Evolutionary conservation across 2,329 filamentous ascomycete species (phyloP), one percentile per base, ranked within the genome.

Genomic region (Clonostachys chloroleuca): DNA sequence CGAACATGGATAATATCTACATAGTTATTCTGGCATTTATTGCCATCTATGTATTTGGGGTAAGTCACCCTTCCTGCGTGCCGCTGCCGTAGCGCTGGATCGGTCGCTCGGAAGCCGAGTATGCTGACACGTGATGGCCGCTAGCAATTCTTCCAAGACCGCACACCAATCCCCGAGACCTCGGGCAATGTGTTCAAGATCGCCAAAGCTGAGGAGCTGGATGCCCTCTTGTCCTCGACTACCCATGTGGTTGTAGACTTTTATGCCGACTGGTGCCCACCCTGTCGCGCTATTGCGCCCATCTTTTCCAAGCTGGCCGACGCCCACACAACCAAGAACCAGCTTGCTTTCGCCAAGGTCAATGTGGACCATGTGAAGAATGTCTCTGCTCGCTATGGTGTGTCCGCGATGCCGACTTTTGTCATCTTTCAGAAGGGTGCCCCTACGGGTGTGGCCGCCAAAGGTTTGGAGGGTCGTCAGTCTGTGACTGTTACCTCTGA

Each of bases 361-460:
- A 91, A 97, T 69, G 90, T 96, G 57, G 92, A 97, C 69, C 78
- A 90, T 53, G 76, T 91, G 40, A 74, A 84, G 56, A 83, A 89
- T 1, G 79, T 94, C 42, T 84, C 89, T 24, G 77, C 83, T 59
- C 81, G 90, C 58, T 84, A 94, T 57, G 80, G 80, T 55, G 80
- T 97, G 66, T 83, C 87, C 59, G 90, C 92, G 66, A 96, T 97
- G 92, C 92, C 92, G 43, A 95, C 91, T 10, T 96, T 96, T 69
- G 59, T 89, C 47, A 72, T 95, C 64, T 96, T 92, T 83, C 90
- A 91, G 78, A 70, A 86, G 54, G 89, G 87, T 16, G 65, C 69
- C 66, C 58, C 58, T 7, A 53, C 51, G 43, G 55, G 54, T 4
- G 52, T 63, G 5, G 47, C 51, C 17, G 56, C 53, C 13, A 51